Evolutionary conservation across 768 basidiomycete species (phyloP).

Genomic region (Chalciporus pseudorubinellus): DNA sequence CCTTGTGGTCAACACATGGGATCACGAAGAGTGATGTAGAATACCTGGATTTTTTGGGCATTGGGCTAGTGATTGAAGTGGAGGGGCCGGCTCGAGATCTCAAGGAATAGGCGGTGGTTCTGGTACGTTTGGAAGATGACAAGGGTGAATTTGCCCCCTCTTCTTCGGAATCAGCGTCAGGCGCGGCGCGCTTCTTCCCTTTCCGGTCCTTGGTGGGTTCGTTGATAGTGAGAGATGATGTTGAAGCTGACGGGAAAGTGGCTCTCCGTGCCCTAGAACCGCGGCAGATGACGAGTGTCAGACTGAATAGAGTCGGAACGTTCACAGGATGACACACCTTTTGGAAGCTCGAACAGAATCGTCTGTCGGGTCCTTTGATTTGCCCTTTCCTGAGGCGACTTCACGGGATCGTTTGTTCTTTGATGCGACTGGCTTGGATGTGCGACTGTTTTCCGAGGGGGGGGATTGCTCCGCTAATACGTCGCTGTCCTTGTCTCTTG

Average conservation of each 20-base stretch:
- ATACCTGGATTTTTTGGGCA: slow-evolving; percentile 79
- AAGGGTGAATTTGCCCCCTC: slow-evolving; percentile 48
- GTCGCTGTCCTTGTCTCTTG: slow-evolving; percentile 54
- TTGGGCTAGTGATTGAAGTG: slow-evolving; percentile 45
- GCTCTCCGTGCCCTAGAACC: slow-evolving; percentile 58
- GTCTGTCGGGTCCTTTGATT: slow-evolving; percentile 58
- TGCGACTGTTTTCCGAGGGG: slow-evolving; percentile 44
- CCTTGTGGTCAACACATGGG: slow-evolving; percentile 11
- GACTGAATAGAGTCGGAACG: slow-evolving; percentile 21
- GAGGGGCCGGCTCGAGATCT: slow-evolving; percentile 53
- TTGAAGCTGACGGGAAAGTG: slow-evolving; percentile 41
- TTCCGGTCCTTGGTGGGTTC: slow-evolving; percentile 74
- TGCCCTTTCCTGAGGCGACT: slow-evolving; percentile 52
- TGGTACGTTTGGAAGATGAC: slow-evolving; percentile 61
- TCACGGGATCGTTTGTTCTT: slow-evolving; percentile 56
- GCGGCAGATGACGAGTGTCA: slow-evolving; percentile 32
- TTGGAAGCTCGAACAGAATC: slow-evolving; percentile 53
- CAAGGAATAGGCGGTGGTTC: slow-evolving; percentile 62
- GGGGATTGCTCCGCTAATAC: slow-evolving; percentile 38
- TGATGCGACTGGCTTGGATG: slow-evolving; percentile 36
- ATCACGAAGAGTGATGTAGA: slow-evolving; percentile 10
- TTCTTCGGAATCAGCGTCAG: slow-evolving; percentile 67
- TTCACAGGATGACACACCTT: slow-evolving; percentile 51
- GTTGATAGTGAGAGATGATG: slow-evolving; percentile 61
- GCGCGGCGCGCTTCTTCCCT: slow-evolving; percentile 90